Conservation (phyloP, 1,139 yeast species). For the Zhuliangozyma blackwelliae region DNA sequence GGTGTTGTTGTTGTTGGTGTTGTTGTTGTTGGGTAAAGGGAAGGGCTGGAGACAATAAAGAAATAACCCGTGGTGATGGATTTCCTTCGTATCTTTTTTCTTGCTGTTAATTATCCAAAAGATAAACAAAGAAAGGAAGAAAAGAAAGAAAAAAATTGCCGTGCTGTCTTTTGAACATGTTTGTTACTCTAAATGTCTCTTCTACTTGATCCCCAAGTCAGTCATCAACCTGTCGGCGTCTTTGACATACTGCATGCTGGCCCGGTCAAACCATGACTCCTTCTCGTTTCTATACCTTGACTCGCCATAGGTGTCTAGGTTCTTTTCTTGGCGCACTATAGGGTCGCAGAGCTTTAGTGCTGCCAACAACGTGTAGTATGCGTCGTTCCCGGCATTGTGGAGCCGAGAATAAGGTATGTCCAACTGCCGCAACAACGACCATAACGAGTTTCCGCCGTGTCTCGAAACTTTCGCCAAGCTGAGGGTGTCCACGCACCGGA, state of each 20-base stretch:
- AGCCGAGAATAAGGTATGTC: conserved; percentile 58
- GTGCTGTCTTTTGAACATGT: too few relatives aligned
- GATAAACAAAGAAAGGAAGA: too few relatives aligned
- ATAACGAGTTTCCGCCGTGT: conserved; percentile 44
- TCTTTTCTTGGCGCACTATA: conserved; percentile 11
- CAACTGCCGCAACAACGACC: conserved; percentile 48
- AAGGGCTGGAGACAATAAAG: background rate
- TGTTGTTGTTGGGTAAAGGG: background rate
- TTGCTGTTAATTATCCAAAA: too few relatives aligned
- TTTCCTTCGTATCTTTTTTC: too few relatives aligned
- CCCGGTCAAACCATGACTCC: conserved; percentile 1
- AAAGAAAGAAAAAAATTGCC: too few relatives aligned
- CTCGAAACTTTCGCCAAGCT: conserved; percentile 42
- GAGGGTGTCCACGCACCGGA: conserved; percentile 50
- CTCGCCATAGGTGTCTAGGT: conserved; percentile 15
- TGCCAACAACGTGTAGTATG: conserved; percentile 60
- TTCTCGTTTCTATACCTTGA: conserved; percentile 8
- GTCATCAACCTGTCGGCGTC: too few relatives aligned
- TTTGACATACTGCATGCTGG: background rate
- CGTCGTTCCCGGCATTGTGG: conserved; percentile 85
- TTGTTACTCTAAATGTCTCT: too few relatives aligned
- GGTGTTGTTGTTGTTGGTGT: background rate
- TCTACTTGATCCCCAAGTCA: too few relatives aligned
- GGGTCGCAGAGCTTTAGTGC: conserved; percentile 56
- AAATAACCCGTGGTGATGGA: too few relatives aligned